Evolutionary conservation across 176 grass and related monocot species (phyloP).

Genomic region (Typha latifolia): DNA sequence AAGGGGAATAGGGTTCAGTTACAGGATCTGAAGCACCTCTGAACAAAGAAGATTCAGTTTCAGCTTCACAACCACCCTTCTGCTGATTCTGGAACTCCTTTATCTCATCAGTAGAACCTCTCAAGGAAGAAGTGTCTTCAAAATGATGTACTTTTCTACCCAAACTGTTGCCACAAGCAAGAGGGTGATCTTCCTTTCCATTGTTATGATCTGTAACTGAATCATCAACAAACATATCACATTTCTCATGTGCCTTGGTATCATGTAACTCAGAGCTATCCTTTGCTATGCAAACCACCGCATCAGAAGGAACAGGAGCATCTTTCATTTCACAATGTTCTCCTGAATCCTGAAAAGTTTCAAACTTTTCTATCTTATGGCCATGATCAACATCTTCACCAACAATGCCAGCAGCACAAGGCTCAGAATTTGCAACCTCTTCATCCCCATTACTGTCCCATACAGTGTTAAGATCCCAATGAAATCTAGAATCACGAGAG

Average conservation of each 20-base stretch:
- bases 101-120: constrained; percentile 22
- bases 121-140: constrained; percentile 13
- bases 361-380: constrained; percentile 1
- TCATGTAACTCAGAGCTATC: constrained; percentile 4
- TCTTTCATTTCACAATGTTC: constrained; percentile 4
- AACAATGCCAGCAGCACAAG: constrained; percentile 15
- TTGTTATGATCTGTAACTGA: constrained; percentile 1
- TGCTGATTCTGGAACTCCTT: constrained; percentile 22
- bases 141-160: constrained; percentile 14
- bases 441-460: constrained; percentile 46
- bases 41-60: constrained; percentile 18
- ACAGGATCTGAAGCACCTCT: constrained; percentile 11
- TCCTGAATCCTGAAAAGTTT: neutral
- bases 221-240: constrained; percentile 14
- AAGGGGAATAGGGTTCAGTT: constrained; percentile 8
- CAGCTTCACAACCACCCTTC: constrained; percentile 18
- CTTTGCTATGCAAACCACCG: constrained; percentile 12
- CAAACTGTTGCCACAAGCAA: constrained; percentile 8
- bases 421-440: constrained; percentile 14
- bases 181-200: neutral
- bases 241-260: constrained; percentile 20
- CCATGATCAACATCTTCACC: constrained; percentile 7
- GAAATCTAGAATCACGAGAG: constrained; percentile 53
- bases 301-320: constrained; percentile 14
- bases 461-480: constrained; percentile 89